phyloP scores from a whole-genome alignment of 306 rosid species.

The Vigna radiata region DNA sequence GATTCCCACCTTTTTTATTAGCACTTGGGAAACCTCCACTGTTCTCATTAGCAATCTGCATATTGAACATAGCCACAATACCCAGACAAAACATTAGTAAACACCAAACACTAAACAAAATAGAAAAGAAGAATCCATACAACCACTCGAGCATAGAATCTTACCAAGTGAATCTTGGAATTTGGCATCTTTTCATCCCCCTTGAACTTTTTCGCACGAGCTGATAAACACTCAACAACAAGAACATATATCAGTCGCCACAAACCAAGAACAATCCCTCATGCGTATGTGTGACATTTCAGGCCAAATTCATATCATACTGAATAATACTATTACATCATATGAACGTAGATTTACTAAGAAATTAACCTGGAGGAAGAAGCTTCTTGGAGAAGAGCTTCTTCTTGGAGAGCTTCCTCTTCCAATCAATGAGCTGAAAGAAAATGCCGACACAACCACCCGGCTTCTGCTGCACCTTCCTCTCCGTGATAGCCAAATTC shows the following conservation, averaged over 20 bases:
- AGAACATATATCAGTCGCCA: slow-evolving; percentile 36
- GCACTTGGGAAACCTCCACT: slow-evolving; percentile 77
- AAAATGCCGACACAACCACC: slow-evolving; percentile 92
- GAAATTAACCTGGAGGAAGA: slow-evolving; percentile 73
- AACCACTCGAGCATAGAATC: neutral
- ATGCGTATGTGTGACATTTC: no score
- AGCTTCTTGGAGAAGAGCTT: slow-evolving; percentile 83
- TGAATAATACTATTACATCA: neutral
- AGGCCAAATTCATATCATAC: neutral
- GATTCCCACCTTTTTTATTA: slow-evolving; percentile 59
- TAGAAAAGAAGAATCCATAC: slow-evolving; percentile 1
- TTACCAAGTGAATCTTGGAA: slow-evolving; percentile 83
- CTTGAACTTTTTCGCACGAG: slow-evolving; percentile 67
- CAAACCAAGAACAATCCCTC: neutral
- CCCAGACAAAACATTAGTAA: slow-evolving; percentile 16
- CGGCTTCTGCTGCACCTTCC: slow-evolving; percentile 64
- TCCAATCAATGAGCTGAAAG: slow-evolving; percentile 96
- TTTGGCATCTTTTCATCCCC: slow-evolving; percentile 79
- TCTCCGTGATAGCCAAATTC: slow-evolving; percentile 73
- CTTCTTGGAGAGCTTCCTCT: slow-evolving; percentile 78
- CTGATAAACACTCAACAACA: slow-evolving; percentile 52
- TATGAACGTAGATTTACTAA: neutral
- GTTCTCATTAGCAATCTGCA: slow-evolving; percentile 88
- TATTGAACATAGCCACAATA: slow-evolving; percentile 34
- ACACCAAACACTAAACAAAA: slow-evolving; percentile 14